Conservation (phyloP, 2,329 filamentous ascomycete species). For the Emydomyces testavorans region DNA sequence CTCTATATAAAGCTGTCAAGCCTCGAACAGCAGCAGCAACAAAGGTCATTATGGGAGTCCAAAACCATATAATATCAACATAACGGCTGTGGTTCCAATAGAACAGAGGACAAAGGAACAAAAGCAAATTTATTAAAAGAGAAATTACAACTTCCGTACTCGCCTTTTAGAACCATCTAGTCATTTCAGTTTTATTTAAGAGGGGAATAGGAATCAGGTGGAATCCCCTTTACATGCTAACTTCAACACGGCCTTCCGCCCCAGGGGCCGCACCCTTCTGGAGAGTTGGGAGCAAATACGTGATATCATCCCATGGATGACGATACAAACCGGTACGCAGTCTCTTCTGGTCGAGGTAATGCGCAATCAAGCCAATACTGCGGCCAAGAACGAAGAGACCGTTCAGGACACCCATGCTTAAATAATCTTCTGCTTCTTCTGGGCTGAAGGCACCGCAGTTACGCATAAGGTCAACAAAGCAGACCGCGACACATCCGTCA, state of each 20-base stretch:
- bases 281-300: conserved; percentile 78
- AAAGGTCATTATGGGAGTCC: no score
- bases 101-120: no score
- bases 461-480: conserved; percentile 94
- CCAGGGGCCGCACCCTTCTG: conserved; percentile 59
- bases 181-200: conserved; percentile 8
- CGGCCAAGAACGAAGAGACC: conserved; percentile 96
- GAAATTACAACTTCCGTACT: no score
- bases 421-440: conserved; percentile 97
- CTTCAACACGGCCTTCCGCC: conserved; percentile 78
- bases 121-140: no score
- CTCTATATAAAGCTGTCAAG: no score
- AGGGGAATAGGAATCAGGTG: neutral
- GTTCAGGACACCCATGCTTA: conserved; percentile 98
- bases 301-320: conserved; percentile 98
- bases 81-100: no score
- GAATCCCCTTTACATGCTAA: conserved; percentile 49
- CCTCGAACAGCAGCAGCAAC: no score
- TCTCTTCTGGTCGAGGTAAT: conserved; percentile 99
- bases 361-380: conserved; percentile 96
- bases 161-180: neutral
- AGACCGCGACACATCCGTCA: conserved; percentile 93
- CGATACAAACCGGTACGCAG: conserved; percentile 96
- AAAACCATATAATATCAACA: no score
- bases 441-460: conserved; percentile 94